Percentiles rank a stretch among this genome's conserved stretches.
These are phyloP conservation scores for Fusarium beomiforme DNA, from an alignment of 2,329 filamentous ascomycete species.

Conservation along the genomic window DNA sequence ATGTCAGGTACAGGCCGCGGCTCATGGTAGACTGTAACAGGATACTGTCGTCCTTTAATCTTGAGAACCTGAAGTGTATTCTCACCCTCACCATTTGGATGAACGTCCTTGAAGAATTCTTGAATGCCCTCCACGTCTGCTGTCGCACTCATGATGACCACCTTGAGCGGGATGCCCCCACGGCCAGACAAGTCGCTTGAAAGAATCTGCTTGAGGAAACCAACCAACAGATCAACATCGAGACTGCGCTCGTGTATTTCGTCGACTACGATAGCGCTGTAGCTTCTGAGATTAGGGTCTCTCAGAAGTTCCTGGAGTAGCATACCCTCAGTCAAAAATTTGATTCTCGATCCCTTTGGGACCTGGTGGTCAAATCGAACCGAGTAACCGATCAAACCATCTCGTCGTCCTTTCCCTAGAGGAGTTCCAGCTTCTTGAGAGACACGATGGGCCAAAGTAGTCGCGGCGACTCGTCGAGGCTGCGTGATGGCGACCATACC, in stretches of 20 bases:
- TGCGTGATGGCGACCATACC: slow-evolving; percentile 94
- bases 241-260: slow-evolving; percentile 97
- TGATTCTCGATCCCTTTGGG: slow-evolving; percentile 84
- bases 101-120: slow-evolving; percentile 71
- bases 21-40: slow-evolving; percentile 82
- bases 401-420: slow-evolving; percentile 51
- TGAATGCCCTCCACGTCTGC: slow-evolving; percentile 84
- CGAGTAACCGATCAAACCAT: slow-evolving; percentile 82
- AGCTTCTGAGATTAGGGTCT: slow-evolving; percentile 83
- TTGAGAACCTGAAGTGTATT: slow-evolving; percentile 59
- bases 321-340: slow-evolving; percentile 97
- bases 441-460: slow-evolving; percentile 87
- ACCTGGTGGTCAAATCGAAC: slow-evolving; percentile 93
- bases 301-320: slow-evolving; percentile 91
- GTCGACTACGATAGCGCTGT: slow-evolving; percentile 91
- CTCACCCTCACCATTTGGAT: slow-evolving; percentile 22
- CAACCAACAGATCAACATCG: slow-evolving; percentile 90
- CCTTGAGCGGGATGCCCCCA: slow-evolving; percentile 80
- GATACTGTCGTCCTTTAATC: slow-evolving; percentile 88
- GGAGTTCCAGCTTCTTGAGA: slow-evolving; percentile 76
- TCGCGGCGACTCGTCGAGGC: slow-evolving; percentile 91
- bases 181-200: slow-evolving; percentile 69
- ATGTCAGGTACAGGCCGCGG: slow-evolving; percentile 80
- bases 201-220: slow-evolving; percentile 85
- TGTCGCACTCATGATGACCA: slow-evolving; percentile 97